Evolutionary conservation across 2,329 filamentous ascomycete species (phyloP), one percentile per base, ranked within the genome.

Genomic region (Fusarium nurragi): DNA sequence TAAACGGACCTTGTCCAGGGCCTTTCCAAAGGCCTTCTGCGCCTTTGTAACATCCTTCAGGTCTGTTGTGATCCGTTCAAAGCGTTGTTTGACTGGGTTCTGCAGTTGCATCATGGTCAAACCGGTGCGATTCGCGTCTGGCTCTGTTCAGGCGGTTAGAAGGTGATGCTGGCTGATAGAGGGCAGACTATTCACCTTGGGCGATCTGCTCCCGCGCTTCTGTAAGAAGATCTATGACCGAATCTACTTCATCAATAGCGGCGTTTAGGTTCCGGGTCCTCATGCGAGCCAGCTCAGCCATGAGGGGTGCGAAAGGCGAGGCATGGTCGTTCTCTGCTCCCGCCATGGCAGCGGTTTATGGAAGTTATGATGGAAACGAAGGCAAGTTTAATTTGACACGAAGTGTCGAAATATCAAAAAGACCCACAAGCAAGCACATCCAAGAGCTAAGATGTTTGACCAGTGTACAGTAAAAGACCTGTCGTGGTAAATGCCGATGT

Each of bases 61-160:
- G 71, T 92, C 89, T 50, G 90, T 88, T 68, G 90, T 94, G 36
- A 97, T 88, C 32, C 86, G 84, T 36, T 97, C 93, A 60, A 98
- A 90, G 2, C 89, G 88, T 48, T 89, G 83, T 73, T 94, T 95
- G 54, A 97, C 83, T 0, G 94, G 92, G 65, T 91, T 94, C 75
- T 97, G 93, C 18, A 97, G 85, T 74, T 90, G 94, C 26, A 91
- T 90, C 70, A 98, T 85, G 23, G 89, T 90, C 59, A 94, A 82
- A 38, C 89, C 87, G 16, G 92, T 88, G 36, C 86, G 86, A 64
- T 88, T 87, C 11, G 74, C 69, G 49, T 79, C 77, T 28, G 65
- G 65, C 47, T 78, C 77, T 76, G 44, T 41, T 13, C 26, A 28
- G 25, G 30, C 40, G 28, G 64, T 71, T 51, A 73, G 56, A 50